phyloP scores from a whole-genome alignment of 2,329 filamentous ascomycete species.

The Aspergillus sergii region DNA sequence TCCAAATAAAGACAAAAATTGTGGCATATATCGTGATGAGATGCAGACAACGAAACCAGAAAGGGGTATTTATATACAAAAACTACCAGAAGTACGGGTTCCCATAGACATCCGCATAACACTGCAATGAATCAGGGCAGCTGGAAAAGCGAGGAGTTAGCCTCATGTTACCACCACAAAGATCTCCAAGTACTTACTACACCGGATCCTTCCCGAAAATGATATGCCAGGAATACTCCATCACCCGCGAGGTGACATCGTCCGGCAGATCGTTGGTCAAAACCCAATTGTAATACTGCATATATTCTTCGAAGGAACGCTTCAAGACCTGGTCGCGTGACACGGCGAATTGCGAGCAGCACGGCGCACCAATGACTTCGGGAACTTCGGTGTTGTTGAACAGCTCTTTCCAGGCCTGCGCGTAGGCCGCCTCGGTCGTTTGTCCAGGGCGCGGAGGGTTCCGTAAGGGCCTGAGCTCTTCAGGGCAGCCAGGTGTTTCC shows the following conservation, averaged over 20 bases:
- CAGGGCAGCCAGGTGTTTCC: conserved; percentile 36
- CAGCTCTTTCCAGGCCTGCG: conserved; percentile 38
- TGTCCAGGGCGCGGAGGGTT: conserved; percentile 29
- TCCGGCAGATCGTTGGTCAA: conserved; percentile 49
- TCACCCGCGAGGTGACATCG: conserved; percentile 50
- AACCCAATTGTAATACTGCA: conserved; percentile 51
- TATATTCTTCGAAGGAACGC: conserved; percentile 48
- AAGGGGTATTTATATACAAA: conserved; percentile 22
- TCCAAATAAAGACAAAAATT: conserved; percentile 5
- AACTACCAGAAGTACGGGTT: conserved; percentile 26
- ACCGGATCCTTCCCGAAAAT: conserved; percentile 35
- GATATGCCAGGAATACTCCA: conserved; percentile 62
- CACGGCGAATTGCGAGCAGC: conserved; percentile 68
- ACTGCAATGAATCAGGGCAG: conserved; percentile 60
- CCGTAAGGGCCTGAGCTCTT: conserved; percentile 34
- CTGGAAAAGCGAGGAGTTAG: conserved; percentile 39
- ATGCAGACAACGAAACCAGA: conserved; percentile 3
- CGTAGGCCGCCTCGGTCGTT: conserved; percentile 32
- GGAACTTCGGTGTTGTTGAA: conserved; percentile 50
- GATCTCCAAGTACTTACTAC: conserved; percentile 14
- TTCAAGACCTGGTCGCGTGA: conserved; percentile 52
- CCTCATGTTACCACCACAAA: not conserved
- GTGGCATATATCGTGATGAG: conserved; percentile 14
- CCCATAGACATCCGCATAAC: conserved; percentile 66
- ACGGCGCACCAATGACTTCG: conserved; percentile 55